Conservation (phyloP, 1,284 basidiomycete genomes). For the Laetiporus sulphureus region DNA sequence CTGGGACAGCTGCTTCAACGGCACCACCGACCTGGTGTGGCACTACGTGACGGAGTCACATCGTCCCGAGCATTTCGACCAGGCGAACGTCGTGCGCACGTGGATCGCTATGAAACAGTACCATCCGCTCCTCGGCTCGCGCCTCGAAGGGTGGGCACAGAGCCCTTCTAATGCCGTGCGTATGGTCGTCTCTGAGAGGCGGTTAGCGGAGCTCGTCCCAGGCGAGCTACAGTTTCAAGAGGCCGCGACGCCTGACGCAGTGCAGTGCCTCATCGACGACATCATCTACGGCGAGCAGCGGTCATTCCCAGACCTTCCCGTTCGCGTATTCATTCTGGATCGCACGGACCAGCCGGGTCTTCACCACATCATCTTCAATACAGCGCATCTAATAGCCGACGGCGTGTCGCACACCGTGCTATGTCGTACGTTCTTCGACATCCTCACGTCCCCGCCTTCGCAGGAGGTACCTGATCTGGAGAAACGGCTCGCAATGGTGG, state of each 20-base stretch:
- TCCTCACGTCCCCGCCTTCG: constrained; percentile 26
- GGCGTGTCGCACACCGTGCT: constrained; percentile 37
- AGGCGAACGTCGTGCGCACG: constrained; percentile 29
- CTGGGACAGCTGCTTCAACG: constrained; percentile 35
- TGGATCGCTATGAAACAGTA: constrained; percentile 39
- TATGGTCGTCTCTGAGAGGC: constrained; percentile 34
- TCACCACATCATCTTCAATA: constrained; percentile 36
- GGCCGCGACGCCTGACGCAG: constrained; percentile 28
- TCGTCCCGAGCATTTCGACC: constrained; percentile 15
- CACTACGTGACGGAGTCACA: constrained; percentile 27
- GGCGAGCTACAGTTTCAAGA: constrained; percentile 31
- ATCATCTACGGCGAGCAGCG: constrained; percentile 10
- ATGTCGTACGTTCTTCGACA: constrained; percentile 39
- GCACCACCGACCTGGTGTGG: constrained; percentile 39
- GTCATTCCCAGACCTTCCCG: constrained; percentile 11
- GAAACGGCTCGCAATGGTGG: constrained; percentile 35
- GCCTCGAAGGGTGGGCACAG: constrained; percentile 27
- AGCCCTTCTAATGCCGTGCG: constrained; percentile 21
- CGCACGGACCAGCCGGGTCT: constrained; percentile 14
- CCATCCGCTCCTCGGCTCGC: constrained; percentile 41
- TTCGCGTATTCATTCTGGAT: constrained; percentile 12
- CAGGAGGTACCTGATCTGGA: constrained; percentile 21
- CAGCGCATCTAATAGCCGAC: constrained; percentile 43
- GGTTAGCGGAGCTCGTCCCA: constrained; percentile 21
- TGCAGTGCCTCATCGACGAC: constrained; percentile 10